Evolutionary conservation across 768 basidiomycete species (phyloP).

Genomic region (Pleurotus cornucopiae): DNA sequence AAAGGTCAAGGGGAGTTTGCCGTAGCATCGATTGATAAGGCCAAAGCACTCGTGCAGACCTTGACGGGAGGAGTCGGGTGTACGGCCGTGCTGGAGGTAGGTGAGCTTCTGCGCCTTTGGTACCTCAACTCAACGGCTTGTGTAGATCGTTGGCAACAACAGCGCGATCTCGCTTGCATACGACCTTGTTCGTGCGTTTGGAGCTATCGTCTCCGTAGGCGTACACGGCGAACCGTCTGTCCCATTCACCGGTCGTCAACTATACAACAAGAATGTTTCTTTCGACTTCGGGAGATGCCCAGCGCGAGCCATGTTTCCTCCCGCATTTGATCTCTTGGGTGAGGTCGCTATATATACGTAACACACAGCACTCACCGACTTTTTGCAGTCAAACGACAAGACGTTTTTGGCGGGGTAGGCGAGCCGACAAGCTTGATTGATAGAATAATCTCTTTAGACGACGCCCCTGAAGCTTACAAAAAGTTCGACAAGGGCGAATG

Average conservation of each 20-base stretch:
- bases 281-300: slow-evolving; percentile 82
- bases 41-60: slow-evolving; percentile 39
- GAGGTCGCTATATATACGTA: slow-evolving; percentile 9
- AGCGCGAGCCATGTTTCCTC: slow-evolving; percentile 71
- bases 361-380: neutral
- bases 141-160: slow-evolving; percentile 66
- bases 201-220: slow-evolving; percentile 71
- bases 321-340: slow-evolving; percentile 64
- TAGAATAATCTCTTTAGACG: slow-evolving; percentile 53
- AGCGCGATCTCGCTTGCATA: slow-evolving; percentile 63
- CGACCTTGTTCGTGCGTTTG: slow-evolving; percentile 71
- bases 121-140: neutral
- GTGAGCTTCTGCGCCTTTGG: slow-evolving; percentile 5
- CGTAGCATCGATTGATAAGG: slow-evolving; percentile 47
- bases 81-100: slow-evolving; percentile 65
- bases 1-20: slow-evolving; percentile 46
- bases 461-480: slow-evolving; percentile 55
- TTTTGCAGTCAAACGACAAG: slow-evolving; percentile 53
- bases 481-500: slow-evolving; percentile 69
- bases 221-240: slow-evolving; percentile 55
- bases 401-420: slow-evolving; percentile 73
- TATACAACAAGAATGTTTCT: slow-evolving; percentile 78
- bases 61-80: slow-evolving; percentile 61
- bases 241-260: slow-evolving; percentile 51
- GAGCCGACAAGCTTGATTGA: slow-evolving; percentile 61